Evolutionary conservation across 2,329 filamentous ascomycete species (phyloP), one percentile per base, ranked within the genome.

Genomic region (Botrytis deweyae): DNA sequence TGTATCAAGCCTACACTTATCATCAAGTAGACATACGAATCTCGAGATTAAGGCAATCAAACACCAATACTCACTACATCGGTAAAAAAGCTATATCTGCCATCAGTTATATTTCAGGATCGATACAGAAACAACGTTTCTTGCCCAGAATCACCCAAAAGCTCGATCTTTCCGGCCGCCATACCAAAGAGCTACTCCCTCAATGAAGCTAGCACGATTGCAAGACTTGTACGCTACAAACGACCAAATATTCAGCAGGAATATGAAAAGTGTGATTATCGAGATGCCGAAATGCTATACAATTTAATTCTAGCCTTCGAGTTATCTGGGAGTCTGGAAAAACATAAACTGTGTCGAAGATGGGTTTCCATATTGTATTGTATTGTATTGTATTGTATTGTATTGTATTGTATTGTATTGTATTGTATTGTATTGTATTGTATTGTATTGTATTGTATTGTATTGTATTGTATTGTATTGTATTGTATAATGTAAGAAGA

Each of bases 161-260:
- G 58, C 40, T 74, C 72, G 67, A 78, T 77, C 73, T 73, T 29
- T 68, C 65, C 49, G 75, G 77, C 10, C 71, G 36, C 73, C 74
- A 76, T 38, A 36, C 36, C 14, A 77, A 59, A 12, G 74, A 64
- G 62, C 78, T 75, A 18, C 52, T 25, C 1, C 76, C 77, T 76
- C 76, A 78, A 65, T 76, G 76, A 2, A 58, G 55, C 22, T 75
- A 73, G 5, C 69, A 55, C 0, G 72, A 74, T 33, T 76, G 70
- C 20, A 77, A 52, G 18, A 68, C 73, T 16, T 69, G 58, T 8
- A 69, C 76, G 68, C 76, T 76, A 12, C 65, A 63, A 59, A 81
- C 84, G 42, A 89, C 81, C 70, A 83, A 81, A 8, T 81, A 82
- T 46, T 81, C 81, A 25, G 75, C 64, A 3, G 79, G 79, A 20